A percentile compares a stretch with the other conserved stretches of the same genome.
These are phyloP conservation scores for Talaromyces sp. DNA, from an alignment of 2,329 filamentous ascomycete genomes.

Conservation along the genomic window DNA sequence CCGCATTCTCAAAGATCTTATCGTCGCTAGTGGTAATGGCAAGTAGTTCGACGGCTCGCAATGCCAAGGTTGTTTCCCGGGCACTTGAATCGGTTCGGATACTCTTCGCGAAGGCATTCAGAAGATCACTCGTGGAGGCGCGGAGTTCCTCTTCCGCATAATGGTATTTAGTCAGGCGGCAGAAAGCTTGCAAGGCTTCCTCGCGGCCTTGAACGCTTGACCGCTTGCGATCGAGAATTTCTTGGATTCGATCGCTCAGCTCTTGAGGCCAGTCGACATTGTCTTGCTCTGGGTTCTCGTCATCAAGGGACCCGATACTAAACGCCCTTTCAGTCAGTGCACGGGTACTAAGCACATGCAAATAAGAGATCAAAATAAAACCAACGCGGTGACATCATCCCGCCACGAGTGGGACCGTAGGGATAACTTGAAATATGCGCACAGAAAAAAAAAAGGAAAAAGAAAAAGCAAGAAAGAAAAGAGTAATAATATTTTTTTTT, in stretches of 20 bases:
- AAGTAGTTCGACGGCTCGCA: conserved; percentile 73
- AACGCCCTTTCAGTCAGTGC: conserved; percentile 14
- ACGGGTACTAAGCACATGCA: conserved; percentile 1
- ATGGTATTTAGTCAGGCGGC: conserved; percentile 68
- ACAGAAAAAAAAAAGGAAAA: conserved; percentile 35
- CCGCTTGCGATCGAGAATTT: conserved; percentile 76
- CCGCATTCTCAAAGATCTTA: conserved; percentile 65
- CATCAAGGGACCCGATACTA: conserved; percentile 69
- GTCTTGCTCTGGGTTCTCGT: conserved; percentile 58
- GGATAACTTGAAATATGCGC: conserved; percentile 18
- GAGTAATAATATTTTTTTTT: too few relatives aligned
- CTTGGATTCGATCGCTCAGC: conserved; percentile 67
- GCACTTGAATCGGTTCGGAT: conserved; percentile 69
- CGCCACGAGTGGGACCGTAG: conserved; percentile 24
- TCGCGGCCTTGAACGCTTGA: conserved; percentile 74
- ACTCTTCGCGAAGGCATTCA: conserved; percentile 68
- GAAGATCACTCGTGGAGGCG: conserved; percentile 61
- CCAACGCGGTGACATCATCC: conserved; percentile 39
- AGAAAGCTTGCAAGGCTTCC: conserved; percentile 63
- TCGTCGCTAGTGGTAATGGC: conserved; percentile 68
- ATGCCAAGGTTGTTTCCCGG: conserved; percentile 68
- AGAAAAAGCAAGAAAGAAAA: conserved; percentile 3
- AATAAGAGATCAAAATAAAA: conserved; percentile 7
- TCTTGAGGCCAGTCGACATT: conserved; percentile 63
- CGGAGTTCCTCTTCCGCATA: conserved; percentile 67